A percentile compares a stretch with the other conserved stretches of the same genome.
phyloP scores from a whole-genome alignment of 139 green algal species.

The Chlamydomonas asymmetrica region DNA sequence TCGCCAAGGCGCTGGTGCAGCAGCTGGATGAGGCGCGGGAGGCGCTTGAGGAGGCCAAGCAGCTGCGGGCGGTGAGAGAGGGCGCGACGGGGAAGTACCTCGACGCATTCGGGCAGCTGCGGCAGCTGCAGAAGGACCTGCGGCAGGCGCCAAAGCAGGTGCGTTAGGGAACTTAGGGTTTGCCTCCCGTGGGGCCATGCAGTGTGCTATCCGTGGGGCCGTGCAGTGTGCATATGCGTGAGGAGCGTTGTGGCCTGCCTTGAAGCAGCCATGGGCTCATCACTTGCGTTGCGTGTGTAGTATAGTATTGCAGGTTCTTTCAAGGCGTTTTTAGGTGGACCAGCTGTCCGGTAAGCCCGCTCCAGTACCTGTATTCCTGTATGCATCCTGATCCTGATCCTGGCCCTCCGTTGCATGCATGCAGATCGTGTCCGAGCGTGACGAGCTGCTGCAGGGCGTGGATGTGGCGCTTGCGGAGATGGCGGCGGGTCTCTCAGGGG shows the following conservation, averaged over 20 bases:
- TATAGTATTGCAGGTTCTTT: neutral
- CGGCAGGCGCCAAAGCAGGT: neutral
- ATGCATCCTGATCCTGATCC: neutral
- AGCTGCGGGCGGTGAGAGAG: neutral
- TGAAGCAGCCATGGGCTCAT: neutral
- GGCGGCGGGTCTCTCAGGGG: neutral
- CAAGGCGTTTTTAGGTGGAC: neutral
- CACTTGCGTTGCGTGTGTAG: neutral
- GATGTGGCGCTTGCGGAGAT: slow-evolving; percentile 12
- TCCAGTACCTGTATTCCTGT: neutral
- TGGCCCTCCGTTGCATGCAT: neutral
- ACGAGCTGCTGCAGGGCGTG: neutral
- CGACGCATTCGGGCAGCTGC: neutral
- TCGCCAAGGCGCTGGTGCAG: slow-evolving; percentile 15
- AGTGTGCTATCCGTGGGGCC: neutral
- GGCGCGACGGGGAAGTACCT: neutral
- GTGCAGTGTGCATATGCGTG: neutral
- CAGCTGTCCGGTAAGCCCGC: neutral
- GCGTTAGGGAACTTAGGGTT: neutral
- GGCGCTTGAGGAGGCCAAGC: neutral
- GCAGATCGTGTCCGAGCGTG: slow-evolving; percentile 21
- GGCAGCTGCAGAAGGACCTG: slow-evolving; percentile 10
- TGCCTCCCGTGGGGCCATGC: neutral
- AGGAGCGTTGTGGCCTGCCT: neutral
- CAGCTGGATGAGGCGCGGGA: slow-evolving; percentile 22